These are phyloP conservation scores for Candida lessepsii DNA, from an alignment of 805 yeast species.

Conservation along the genomic window DNA sequence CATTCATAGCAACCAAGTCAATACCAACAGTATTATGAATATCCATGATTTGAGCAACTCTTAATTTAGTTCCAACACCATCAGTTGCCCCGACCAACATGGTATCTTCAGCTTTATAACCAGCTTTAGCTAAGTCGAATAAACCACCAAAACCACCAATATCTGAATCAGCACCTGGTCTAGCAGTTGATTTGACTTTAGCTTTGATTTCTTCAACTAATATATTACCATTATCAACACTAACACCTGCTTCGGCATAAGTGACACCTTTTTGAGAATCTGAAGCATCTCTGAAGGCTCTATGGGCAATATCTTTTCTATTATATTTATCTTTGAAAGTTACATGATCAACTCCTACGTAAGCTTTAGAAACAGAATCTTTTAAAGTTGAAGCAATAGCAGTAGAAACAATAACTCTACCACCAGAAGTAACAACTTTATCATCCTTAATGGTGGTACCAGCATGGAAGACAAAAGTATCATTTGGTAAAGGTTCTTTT, in stretches of 20 bases:
- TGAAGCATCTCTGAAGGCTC: constrained; percentile 72
- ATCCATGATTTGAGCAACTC: constrained; percentile 86
- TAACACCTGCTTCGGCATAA: constrained; percentile 94
- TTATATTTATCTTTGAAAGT: constrained; percentile 72
- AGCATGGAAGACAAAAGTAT: constrained; percentile 88
- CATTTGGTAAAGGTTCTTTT: constrained; percentile 42
- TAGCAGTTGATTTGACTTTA: constrained; percentile 85
- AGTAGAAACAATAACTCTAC: constrained; percentile 94
- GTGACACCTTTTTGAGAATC: constrained; percentile 51
- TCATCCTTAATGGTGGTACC: constrained; percentile 71
- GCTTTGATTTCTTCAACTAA: constrained; percentile 89
- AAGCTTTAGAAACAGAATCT: constrained; percentile 83
- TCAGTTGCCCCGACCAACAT: constrained; percentile 96
- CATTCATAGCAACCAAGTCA: constrained; percentile 98
- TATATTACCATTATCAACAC: constrained; percentile 91
- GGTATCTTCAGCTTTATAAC: constrained; percentile 76
- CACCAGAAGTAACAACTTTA: constrained; percentile 81
- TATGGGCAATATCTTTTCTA: constrained; percentile 93
- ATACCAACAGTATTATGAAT: constrained; percentile 98
- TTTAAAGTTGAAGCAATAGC: constrained; percentile 75
- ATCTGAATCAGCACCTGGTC: constrained; percentile 96
- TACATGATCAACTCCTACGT: constrained; percentile 77
- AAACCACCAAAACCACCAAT: constrained; percentile 99
- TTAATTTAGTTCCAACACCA: constrained; percentile 97
- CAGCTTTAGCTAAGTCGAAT: constrained; percentile 86